Base-by-base conservation (phyloP, 371 early-diverging fungal genomes). In the Batkoa obscura region DNA sequence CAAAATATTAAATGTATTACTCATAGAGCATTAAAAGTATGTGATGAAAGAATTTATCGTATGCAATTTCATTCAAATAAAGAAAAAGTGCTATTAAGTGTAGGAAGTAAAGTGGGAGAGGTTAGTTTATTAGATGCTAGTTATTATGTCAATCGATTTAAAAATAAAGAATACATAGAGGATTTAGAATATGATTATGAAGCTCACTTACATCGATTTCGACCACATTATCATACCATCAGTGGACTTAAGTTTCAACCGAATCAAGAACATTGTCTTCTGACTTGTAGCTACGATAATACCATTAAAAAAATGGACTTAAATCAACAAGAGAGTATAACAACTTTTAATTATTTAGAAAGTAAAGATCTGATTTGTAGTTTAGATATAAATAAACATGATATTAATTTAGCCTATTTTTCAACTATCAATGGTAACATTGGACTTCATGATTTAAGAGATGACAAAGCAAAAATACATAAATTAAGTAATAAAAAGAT, bases 111-210 rank as follows among this genome's bases (percentile, higher is more conserved):
- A 32, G 62, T 64, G 2, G 86, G 86, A 10, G 64, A 71, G 42
- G 60, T 86, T 6, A 76, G 78, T 1, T 76, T 86, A 50, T 84
- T 81, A 81, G 76, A 81, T 50, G 63, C 81, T 15, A 38, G 39
- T 15, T 35, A 31, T 15, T 32, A 17, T 35, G 23, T 35, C 36
- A 41, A 41, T 23, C 23, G 23, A 23, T 23, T 23, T 41, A n/a
- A 10, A 10, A n/a, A 41, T 41, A 8, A 41, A 8, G 41, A 41
- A 41, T n/a, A 8, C n/a, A 10, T 41, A 10, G 51, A 50, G 32
- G 51, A 50, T 12, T 73, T 68, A 10, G 62, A 62, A 9, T 68
- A 65, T 5, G 73, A 70, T 31, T 63, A 52, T 3, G 68, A 68
- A 4, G 79, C 79, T 9, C 68, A 71, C 13, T 65, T 75, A 0